phyloP scores from a whole-genome alignment of 306 rosid species.

The Sicyos edulis region DNA sequence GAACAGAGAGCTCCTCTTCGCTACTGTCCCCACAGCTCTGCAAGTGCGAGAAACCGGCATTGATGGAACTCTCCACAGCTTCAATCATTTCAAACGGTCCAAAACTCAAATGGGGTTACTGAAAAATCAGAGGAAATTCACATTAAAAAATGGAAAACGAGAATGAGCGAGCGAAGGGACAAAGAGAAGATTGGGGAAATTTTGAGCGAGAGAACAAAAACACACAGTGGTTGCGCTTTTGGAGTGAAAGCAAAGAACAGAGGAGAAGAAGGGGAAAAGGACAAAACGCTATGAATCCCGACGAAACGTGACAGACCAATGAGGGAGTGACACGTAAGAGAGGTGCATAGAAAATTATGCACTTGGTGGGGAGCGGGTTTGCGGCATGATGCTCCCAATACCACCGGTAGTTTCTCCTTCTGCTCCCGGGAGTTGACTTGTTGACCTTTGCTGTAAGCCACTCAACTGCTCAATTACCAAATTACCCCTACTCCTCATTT shows the following conservation, averaged over 20 bases:
- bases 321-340: constrained; percentile 44
- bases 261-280: constrained; percentile 35
- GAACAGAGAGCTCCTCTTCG: constrained; percentile 92
- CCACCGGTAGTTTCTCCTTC: constrained; percentile 39
- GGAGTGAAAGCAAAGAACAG: constrained; percentile 4
- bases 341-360: constrained; percentile 37
- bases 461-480: not conserved
- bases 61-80: constrained; percentile 77
- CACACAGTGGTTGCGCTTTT: constrained; percentile 17
- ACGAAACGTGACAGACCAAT: constrained; percentile 44
- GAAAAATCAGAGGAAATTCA: not conserved
- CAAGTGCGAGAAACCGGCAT: constrained; percentile 79
- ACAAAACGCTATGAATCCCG: constrained; percentile 81
- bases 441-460: constrained; percentile 17
- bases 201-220: constrained; percentile 37
- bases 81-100: constrained; percentile 47
- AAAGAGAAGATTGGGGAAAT: constrained; percentile 29
- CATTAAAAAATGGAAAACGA: constrained; percentile 26
- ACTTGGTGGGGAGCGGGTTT: constrained; percentile 26
- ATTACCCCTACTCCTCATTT: not conserved
- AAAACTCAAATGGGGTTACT: not conserved
- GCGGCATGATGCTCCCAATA: constrained; percentile 26
- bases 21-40: constrained; percentile 95
- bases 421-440: constrained; percentile 20
- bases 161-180: constrained; percentile 26